Conservation (phyloP, 768 basidiomycete genomes). For the Sporobolomyces phaffii region DNA sequence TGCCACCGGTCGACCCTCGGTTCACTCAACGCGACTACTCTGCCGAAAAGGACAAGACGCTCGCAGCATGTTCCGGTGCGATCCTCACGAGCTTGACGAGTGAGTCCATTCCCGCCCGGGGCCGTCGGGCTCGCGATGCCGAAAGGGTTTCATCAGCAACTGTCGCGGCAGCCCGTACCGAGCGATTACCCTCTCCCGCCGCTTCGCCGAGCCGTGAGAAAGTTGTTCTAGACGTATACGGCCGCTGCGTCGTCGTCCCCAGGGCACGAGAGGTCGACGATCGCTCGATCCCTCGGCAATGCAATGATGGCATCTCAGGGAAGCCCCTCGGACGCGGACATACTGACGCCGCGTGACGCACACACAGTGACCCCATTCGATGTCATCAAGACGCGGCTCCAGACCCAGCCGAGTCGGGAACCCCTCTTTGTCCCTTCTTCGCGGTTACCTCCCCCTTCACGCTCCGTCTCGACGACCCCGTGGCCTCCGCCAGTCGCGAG, state of each 20-base stretch:
- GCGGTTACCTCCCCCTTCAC: constrained; percentile 28
- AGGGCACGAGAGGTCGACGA: no score
- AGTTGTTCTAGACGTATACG: not conserved
- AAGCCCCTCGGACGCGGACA: not conserved
- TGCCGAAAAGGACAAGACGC: constrained; percentile 35
- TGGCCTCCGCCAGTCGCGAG: constrained; percentile 27
- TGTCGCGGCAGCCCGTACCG: not conserved
- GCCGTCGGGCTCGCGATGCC: not conserved
- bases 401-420: constrained; percentile 59
- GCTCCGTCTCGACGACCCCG: not conserved
- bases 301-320: constrained; percentile 3
- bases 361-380: constrained; percentile 94
- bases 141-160: not conserved
- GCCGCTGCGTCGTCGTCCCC: no score
- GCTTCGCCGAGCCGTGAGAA: not conserved
- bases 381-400: constrained; percentile 90
- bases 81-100: constrained; percentile 40
- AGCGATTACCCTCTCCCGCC: not conserved
- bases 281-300: no score
- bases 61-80: constrained; percentile 41
- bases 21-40: not conserved
- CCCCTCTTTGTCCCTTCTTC: constrained; percentile 49
- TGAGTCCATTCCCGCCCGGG: constrained; percentile 1
- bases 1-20: not conserved
- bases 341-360: not conserved